Base-by-base conservation (phyloP, 2,329 filamentous ascomycete genomes). In the Scolecobasidium constrictum region DNA sequence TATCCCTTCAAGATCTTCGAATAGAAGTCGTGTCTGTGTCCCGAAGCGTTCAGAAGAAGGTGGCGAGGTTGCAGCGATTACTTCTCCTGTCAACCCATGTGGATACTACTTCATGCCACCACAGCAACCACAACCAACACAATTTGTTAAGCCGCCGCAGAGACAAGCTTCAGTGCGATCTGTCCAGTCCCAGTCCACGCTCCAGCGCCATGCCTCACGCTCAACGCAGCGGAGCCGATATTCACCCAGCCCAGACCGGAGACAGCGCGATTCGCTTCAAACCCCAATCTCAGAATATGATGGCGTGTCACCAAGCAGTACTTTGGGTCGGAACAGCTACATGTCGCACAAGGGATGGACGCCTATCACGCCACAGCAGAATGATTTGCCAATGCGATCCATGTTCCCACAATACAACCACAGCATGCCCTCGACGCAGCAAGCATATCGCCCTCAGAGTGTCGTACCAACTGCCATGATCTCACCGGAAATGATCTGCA, bases 341-440 rank as follows among this genome's bases (percentile, higher is more conserved):
- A 37, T 22, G 9, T 31, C 35, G 20, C 17, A 28, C 13, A 38
- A 23, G n/a, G 18, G 15, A 39, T 38, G 20, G 35, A 26, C 34
- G 15, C 36, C 34, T 19, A 34, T 13, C 28, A 31, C n/a, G 35
- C 9, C 4, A 16, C 42, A 5, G 4, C 18, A 35, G 16, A 34
- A 28, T 9, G 33, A 15, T 9, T 4, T 63, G 4, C 64, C 71
- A 0, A 70, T 83, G 52, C 72, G 75, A 22, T 87, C 83, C 18
- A 86, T 88, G 52, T 88, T 88, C 52, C 83, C 83, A 5, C 71
- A 73, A 21, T 87, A 86, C 55, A 78, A 88, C 53, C 79, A 77
- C 3, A 72, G 71, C 1, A 56, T 85, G 18, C 68, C 81, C 4
- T 69, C 86, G 3, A 69, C 77, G 43, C 74, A 77, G 45, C 83